Conservation (phyloP, 257 asterid species). For the Jasminum sambac region DNA sequence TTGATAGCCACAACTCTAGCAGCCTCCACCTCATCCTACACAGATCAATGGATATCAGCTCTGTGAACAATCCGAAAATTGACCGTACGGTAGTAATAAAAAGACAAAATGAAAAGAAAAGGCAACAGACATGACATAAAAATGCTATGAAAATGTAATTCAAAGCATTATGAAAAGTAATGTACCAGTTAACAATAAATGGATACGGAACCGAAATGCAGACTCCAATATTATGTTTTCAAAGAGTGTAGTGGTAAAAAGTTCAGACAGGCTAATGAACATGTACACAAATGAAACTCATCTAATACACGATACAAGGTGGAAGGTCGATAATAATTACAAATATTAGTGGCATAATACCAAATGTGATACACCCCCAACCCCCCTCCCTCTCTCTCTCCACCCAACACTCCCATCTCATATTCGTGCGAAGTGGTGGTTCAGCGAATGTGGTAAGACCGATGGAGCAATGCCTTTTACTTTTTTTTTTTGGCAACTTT, state of each 20-base stretch:
- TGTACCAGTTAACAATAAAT: background rate
- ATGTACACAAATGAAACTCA: slow-evolving; percentile 1
- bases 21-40: slow-evolving; percentile 90
- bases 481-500: too few relatives aligned
- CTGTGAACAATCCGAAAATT: slow-evolving; percentile 23
- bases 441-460: background rate
- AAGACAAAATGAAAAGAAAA: slow-evolving; percentile 12
- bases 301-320: slow-evolving; percentile 5
- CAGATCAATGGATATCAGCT: slow-evolving; percentile 26
- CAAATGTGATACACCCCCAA: background rate
- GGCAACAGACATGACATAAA: background rate
- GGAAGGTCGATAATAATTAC: background rate
- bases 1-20: slow-evolving; percentile 86
- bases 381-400: too few relatives aligned
- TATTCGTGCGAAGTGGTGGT: background rate
- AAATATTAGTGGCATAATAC: slow-evolving; percentile 5
- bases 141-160: background rate
- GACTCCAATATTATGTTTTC: slow-evolving; percentile 7
- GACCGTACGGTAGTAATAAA: background rate
- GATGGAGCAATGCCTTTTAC: too few relatives aligned
- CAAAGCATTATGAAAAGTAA: slow-evolving; percentile 10
- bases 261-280: background rate
- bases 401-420: too few relatives aligned
- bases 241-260: slow-evolving; percentile 1
- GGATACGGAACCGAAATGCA: background rate